phyloP scores from a whole-genome alignment of 306 rosid genomes.

The Cajanus cajan region DNA sequence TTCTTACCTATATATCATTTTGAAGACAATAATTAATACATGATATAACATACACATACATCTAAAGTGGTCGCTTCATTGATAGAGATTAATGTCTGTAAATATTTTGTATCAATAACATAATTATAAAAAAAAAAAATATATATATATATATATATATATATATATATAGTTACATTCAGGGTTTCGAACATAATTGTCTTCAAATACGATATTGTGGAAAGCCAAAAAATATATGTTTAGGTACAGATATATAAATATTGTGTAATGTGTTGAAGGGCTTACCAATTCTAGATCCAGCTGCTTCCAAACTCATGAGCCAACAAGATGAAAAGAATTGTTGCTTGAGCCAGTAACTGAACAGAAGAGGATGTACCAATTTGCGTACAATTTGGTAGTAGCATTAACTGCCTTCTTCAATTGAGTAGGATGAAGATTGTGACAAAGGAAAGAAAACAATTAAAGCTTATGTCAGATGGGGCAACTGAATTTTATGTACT shows the following conservation, averaged over 20 bases:
- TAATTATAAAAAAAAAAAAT: too few species aligned
- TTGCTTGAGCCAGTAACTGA: constrained; percentile 15
- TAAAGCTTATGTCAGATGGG: constrained; percentile 54
- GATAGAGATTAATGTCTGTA: too few species aligned
- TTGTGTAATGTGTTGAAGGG: not conserved
- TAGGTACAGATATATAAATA: not conserved
- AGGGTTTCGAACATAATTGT: not conserved
- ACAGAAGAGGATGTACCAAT: constrained; percentile 25
- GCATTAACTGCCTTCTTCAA: constrained; percentile 34
- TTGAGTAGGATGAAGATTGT: constrained; percentile 44
- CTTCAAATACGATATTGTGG: not conserved
- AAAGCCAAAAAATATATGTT: not conserved
- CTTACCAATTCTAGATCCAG: constrained; percentile 54
- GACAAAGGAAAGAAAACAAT: constrained; percentile 40
- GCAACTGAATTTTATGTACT: constrained; percentile 40
- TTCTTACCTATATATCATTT: constrained; percentile 28
- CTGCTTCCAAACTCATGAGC: constrained; percentile 19
- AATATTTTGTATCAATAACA: too few species aligned
- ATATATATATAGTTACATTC: not conserved
- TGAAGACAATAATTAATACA: not conserved
- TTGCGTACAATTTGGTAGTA: constrained; percentile 29
- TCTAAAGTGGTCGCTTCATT: too few species aligned
- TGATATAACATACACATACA: not conserved
- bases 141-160: too few species aligned
- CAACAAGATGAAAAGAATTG: constrained; percentile 23